Conservation (phyloP, 768 basidiomycete genomes). For the Podaxis mareebaensis region DNA sequence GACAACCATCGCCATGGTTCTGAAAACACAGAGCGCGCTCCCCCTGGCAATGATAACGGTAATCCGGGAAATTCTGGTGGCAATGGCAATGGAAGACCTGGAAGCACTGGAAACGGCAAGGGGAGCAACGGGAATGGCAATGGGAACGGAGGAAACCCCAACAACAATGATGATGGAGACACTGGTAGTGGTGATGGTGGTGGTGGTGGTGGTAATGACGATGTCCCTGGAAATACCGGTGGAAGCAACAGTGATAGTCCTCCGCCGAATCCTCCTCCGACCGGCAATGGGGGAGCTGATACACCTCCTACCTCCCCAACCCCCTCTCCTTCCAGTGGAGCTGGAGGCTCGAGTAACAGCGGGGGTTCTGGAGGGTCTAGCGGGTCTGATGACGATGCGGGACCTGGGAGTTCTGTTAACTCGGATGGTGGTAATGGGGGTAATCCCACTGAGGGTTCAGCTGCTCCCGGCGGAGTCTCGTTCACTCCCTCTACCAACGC, state of each 20-base stretch:
- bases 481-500: background rate
- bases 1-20: background rate
- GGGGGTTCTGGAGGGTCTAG: background rate
- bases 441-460: background rate
- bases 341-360: background rate
- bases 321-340: background rate
- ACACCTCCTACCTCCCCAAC: background rate
- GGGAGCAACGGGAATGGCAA: too few species aligned
- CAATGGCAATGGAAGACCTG: background rate
- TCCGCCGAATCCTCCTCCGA: background rate
- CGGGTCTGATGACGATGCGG: background rate
- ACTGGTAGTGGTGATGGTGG: background rate
- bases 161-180: background rate
- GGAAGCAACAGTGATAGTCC: background rate
- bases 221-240: background rate
- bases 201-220: constrained; percentile 14
- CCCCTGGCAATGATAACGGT: background rate
- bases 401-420: background rate
- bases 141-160: too few species aligned
- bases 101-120: too few species aligned
- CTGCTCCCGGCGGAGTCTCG: background rate
- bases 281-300: too few species aligned
- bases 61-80: background rate
- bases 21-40: background rate
- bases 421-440: background rate